Percentiles rank a stretch among this genome's conserved stretches.
phyloP scores from a whole-genome alignment of 371 early-diverging fungal genomes.

The Thermomucor indicae-seudaticae region DNA sequence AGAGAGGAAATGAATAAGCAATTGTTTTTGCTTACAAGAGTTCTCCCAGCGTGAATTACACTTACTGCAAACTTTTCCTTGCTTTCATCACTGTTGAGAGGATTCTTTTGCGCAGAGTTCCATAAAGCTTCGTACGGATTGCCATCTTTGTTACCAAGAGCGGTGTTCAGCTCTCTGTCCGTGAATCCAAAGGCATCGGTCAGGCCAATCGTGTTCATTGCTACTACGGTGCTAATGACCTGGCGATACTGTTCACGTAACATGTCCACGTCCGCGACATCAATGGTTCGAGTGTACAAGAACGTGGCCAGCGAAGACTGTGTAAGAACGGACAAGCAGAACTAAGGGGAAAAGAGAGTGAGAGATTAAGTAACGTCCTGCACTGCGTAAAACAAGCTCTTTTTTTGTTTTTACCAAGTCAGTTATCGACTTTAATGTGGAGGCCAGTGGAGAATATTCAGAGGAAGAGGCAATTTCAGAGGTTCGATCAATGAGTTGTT shows the following conservation, averaged over 20 bases:
- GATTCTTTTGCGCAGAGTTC: slow-evolving; percentile 60
- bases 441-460: slow-evolving; percentile 15
- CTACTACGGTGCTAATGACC: slow-evolving; percentile 23
- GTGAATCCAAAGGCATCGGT: slow-evolving; percentile 69
- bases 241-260: slow-evolving; percentile 23
- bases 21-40: neutral
- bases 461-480: slow-evolving; percentile 3
- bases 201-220: slow-evolving; percentile 59
- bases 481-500: slow-evolving; percentile 9
- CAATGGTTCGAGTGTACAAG: slow-evolving; percentile 32
- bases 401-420: slow-evolving; percentile 27
- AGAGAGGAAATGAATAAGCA: neutral
- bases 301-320: slow-evolving; percentile 28
- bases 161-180: slow-evolving; percentile 58
- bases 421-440: slow-evolving; percentile 16
- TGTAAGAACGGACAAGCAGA: slow-evolving; percentile 22
- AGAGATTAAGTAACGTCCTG: neutral
- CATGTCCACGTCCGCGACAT: slow-evolving; percentile 16
- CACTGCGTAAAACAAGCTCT: neutral
- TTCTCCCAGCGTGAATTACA: neutral
- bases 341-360: slow-evolving; percentile 15
- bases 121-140: slow-evolving; percentile 65
- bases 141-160: slow-evolving; percentile 65
- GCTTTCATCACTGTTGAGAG: slow-evolving; percentile 45
- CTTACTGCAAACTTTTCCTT: slow-evolving; percentile 18